Evolutionary conservation across 2,329 filamentous ascomycete species (phyloP).

Genomic region (Mariannaea elegans): DNA sequence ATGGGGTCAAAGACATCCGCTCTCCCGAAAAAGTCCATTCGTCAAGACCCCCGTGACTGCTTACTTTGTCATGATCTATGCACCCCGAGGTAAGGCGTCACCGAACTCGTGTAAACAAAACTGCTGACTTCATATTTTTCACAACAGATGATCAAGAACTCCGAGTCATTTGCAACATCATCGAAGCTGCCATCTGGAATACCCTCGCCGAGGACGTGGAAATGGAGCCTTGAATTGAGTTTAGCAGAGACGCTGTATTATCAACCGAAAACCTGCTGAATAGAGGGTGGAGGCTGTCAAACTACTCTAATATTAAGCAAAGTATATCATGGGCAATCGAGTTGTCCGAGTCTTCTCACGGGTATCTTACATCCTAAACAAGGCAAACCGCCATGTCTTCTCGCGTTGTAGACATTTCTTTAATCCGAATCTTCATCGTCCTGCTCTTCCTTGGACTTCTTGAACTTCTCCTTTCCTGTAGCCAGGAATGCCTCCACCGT

Average conservation of each 20-base stretch:
- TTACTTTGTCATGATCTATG: conserved; percentile 85
- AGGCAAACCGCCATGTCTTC: conserved; percentile 13
- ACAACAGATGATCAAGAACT: conserved; percentile 69
- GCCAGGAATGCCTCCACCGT: conserved; percentile 76
- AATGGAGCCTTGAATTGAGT: conserved; percentile 35
- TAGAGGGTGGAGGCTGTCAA: neutral
- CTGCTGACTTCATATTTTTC: conserved; percentile 8
- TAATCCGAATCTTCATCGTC: conserved; percentile 53
- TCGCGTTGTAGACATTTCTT: conserved; percentile 1
- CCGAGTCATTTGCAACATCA: conserved; percentile 71
- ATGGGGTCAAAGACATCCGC: conserved; percentile 78
- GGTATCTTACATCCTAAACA: conserved; percentile 41
- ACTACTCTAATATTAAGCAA: neutral
- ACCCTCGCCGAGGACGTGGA: conserved; percentile 57
- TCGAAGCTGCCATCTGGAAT: conserved; percentile 79
- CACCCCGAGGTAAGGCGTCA: conserved; percentile 65
- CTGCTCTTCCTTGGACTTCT: conserved; percentile 69
- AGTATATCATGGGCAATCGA: conserved; percentile 7
- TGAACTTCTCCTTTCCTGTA: conserved; percentile 76
- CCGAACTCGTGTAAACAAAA: neutral
- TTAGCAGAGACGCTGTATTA: conserved; percentile 8
- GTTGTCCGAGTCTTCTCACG: conserved; percentile 25
- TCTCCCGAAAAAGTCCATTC: conserved; percentile 73
- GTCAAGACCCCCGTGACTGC: conserved; percentile 71
- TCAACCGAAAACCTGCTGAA: neutral